These are phyloP conservation scores for Coleophoma cylindrospora DNA, from an alignment of 2,329 filamentous ascomycete genomes.

Conservation along the genomic window DNA sequence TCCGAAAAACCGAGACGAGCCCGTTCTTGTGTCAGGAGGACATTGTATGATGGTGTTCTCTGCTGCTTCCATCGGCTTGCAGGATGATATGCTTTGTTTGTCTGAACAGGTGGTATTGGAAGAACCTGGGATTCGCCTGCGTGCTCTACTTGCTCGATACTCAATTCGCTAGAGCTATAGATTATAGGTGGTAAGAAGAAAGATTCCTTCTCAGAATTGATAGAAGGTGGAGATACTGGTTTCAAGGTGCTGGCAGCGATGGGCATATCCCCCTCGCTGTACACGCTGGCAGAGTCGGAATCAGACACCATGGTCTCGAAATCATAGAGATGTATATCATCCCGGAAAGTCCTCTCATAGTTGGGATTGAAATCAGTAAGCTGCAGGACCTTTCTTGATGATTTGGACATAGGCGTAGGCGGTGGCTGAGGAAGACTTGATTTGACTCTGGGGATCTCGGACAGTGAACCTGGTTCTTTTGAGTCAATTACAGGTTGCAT, in stretches of 20 bases:
- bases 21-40: slow-evolving; percentile 4
- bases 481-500: neutral
- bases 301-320: slow-evolving; percentile 1
- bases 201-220: neutral
- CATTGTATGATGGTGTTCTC: slow-evolving; percentile 1
- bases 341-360: slow-evolving; percentile 4
- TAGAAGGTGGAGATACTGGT: neutral
- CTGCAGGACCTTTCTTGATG: slow-evolving; percentile 14
- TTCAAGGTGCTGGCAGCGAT: too few relatives aligned
- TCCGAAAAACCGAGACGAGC: neutral
- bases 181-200: neutral
- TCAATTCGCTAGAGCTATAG: neutral
- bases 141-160: neutral
- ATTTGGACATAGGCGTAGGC: slow-evolving; percentile 7
- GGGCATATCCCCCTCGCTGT: slow-evolving; percentile 3
- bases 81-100: neutral
- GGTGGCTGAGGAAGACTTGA: neutral
- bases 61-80: neutral
- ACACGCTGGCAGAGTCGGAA: slow-evolving; percentile 9
- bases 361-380: slow-evolving; percentile 14
- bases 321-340: slow-evolving; percentile 5
- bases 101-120: neutral
- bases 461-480: neutral
- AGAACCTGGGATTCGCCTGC: neutral
- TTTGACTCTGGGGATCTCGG: neutral